A percentile compares a stretch with the other conserved stretches of the same genome.
Evolutionary conservation across 1,139 yeast species (phyloP).

Genomic region (Protomyces gravidus): DNA sequence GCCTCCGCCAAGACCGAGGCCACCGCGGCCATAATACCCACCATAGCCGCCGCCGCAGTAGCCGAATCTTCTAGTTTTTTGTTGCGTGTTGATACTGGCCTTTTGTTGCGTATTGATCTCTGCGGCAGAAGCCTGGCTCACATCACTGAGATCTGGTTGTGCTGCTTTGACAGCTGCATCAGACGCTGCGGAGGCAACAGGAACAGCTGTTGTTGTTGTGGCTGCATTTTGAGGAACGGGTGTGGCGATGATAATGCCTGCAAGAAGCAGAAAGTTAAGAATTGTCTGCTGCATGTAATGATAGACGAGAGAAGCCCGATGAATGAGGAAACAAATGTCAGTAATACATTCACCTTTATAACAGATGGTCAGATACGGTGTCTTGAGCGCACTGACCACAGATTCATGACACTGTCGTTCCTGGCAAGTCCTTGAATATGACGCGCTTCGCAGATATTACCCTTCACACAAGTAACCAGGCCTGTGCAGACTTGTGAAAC

Average conservation of each 20-base stretch:
- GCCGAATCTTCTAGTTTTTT: neutral
- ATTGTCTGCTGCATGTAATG: neutral
- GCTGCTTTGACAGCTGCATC: neutral
- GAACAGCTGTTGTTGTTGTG: neutral
- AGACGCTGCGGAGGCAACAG: neutral
- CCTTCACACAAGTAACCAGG: too few relatives aligned
- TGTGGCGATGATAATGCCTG: neutral
- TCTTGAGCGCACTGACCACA: too few relatives aligned
- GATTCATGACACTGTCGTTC: too few relatives aligned
- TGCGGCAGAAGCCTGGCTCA: neutral
- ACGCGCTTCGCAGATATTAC: too few relatives aligned
- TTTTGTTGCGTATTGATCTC: neutral
- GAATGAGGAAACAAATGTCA: too few relatives aligned
- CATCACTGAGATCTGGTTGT: neutral
- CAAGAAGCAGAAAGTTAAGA: neutral
- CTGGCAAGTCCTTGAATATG: too few relatives aligned
- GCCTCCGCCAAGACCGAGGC: slow-evolving; percentile 13
- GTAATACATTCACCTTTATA: too few relatives aligned
- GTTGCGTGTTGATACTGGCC: neutral
- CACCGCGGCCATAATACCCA: neutral
- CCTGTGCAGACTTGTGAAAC: too few relatives aligned
- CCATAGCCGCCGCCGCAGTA: slow-evolving; percentile 1
- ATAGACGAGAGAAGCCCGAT: neutral
- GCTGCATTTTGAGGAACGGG: neutral
- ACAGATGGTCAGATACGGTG: too few relatives aligned